These are phyloP conservation scores for Amanita molliuscula DNA, from an alignment of 768 basidiomycete genomes.

Conservation along the genomic window DNA sequence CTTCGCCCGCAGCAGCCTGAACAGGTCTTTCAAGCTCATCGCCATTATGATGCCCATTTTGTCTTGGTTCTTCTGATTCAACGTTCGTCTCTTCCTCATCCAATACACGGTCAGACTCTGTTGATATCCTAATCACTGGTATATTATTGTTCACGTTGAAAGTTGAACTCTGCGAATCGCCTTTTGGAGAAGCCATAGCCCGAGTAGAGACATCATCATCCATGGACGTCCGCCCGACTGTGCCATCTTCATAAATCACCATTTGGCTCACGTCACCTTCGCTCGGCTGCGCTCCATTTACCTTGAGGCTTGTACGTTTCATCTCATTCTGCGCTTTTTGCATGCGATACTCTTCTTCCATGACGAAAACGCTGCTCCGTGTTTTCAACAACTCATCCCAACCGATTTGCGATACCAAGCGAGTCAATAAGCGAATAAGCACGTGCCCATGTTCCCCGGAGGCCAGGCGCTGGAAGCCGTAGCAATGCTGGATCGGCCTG, in stretches of 20 bases:
- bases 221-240: conserved; percentile 19
- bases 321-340: conserved; percentile 81
- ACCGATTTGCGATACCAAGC: conserved; percentile 88
- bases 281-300: conserved; percentile 12
- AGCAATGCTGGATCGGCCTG: conserved; percentile 89
- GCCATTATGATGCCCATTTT: conserved; percentile 20
- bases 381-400: conserved; percentile 98
- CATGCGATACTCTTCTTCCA: conserved; percentile 99
- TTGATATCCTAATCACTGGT: conserved; percentile 71
- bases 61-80: conserved; percentile 20
- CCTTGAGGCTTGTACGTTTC: conserved; percentile 19
- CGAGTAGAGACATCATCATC: conserved; percentile 69
- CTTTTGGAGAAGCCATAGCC: conserved; percentile 38
- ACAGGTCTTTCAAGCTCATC: conserved; percentile 33
- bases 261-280: conserved; percentile 24
- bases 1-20: conserved; percentile 42
- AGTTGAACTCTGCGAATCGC: conserved; percentile 16
- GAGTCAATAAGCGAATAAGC: conserved; percentile 90
- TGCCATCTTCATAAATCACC: conserved; percentile 60
- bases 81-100: conserved; percentile 16
- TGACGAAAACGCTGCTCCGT: conserved; percentile 92
- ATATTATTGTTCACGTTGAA: conserved; percentile 20
- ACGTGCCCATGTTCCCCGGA: conserved; percentile 92
- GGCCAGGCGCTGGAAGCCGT: conserved; percentile 89
- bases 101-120: conserved; percentile 40